phyloP scores from a whole-genome alignment of 805 yeast species.

The Dipodascus geniculatus region DNA sequence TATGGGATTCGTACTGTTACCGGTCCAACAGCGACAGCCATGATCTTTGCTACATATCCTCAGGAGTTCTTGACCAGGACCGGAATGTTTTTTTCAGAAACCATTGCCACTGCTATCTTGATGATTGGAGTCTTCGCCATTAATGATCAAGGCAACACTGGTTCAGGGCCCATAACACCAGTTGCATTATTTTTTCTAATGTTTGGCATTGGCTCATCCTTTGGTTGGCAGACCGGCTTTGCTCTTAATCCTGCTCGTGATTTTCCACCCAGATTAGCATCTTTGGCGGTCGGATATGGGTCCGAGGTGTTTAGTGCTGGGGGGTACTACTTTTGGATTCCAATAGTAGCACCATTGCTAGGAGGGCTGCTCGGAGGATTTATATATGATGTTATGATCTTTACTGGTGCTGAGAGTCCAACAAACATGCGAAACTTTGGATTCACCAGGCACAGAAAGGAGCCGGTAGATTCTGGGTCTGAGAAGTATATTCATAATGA shows the following conservation, averaged over 20 bases:
- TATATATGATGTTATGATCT: conserved; percentile 39
- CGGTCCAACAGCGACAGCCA: conserved; percentile 29
- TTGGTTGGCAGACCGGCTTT: conserved; percentile 41
- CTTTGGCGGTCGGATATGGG: conserved; percentile 37
- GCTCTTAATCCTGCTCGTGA: conserved; percentile 46
- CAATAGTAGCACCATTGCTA: conserved; percentile 37
- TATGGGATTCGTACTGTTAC: conserved; percentile 20
- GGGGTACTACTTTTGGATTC: conserved; percentile 42
- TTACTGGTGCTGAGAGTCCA: conserved; percentile 42
- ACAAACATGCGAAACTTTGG: conserved; percentile 33
- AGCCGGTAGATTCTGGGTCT: not conserved
- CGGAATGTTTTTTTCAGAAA: conserved; percentile 39
- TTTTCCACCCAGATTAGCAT: conserved; percentile 41
- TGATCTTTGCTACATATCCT: conserved; percentile 38
- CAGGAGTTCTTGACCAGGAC: conserved; percentile 29
- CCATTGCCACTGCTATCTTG: conserved; percentile 33
- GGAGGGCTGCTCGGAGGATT: conserved; percentile 40
- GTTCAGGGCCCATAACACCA: conserved; percentile 38
- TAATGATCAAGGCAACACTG: conserved; percentile 39
- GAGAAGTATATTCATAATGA: not conserved
- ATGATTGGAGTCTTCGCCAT: conserved; percentile 38
- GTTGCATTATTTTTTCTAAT: conserved; percentile 35
- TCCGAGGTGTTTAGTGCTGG: conserved; percentile 29
- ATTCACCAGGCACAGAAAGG: conserved; percentile 11
- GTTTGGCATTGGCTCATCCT: conserved; percentile 34